These are phyloP conservation scores for Tylopilus felleus DNA, from an alignment of 768 basidiomycete genomes.

Conservation along the genomic window DNA sequence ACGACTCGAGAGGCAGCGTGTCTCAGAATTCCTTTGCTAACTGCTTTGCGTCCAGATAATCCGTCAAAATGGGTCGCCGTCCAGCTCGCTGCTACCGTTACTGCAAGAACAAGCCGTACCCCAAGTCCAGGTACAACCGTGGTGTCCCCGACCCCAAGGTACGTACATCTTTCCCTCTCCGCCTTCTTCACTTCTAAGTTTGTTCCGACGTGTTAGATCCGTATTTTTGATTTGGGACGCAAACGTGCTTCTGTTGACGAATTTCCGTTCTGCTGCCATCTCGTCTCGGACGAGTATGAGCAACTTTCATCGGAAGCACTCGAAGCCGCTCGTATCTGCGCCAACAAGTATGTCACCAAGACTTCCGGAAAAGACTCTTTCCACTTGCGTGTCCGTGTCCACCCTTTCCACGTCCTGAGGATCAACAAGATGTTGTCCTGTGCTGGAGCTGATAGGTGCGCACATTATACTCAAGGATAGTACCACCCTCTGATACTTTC, in stretches of 20 bases:
- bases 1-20: background rate
- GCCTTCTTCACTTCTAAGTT: background rate
- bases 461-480: background rate
- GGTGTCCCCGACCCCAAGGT: constrained; percentile 97
- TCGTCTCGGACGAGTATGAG: constrained; percentile 98
- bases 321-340: constrained; percentile 97
- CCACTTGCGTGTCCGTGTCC: constrained; percentile 95
- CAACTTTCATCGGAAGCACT: constrained; percentile 94
- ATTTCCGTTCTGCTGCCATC: constrained; percentile 95
- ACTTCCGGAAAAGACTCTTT: constrained; percentile 97
- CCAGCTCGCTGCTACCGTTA: constrained; percentile 98
- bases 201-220: constrained; percentile 56
- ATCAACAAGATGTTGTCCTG: constrained; percentile 99
- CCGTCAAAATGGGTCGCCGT: constrained; percentile 81
- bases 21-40: constrained; percentile 2
- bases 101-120: constrained; percentile 99
- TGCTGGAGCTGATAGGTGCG: constrained; percentile 93
- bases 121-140: constrained; percentile 94
- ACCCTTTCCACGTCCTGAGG: constrained; percentile 98
- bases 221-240: constrained; percentile 93
- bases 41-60: constrained; percentile 8
- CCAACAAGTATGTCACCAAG: constrained; percentile 99
- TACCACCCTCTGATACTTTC: background rate
- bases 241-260: constrained; percentile 97
- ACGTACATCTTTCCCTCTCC: constrained; percentile 6